Base-by-base conservation (phyloP, 2,329 filamentous ascomycete genomes). In the Aspergillus cejpii region DNA sequence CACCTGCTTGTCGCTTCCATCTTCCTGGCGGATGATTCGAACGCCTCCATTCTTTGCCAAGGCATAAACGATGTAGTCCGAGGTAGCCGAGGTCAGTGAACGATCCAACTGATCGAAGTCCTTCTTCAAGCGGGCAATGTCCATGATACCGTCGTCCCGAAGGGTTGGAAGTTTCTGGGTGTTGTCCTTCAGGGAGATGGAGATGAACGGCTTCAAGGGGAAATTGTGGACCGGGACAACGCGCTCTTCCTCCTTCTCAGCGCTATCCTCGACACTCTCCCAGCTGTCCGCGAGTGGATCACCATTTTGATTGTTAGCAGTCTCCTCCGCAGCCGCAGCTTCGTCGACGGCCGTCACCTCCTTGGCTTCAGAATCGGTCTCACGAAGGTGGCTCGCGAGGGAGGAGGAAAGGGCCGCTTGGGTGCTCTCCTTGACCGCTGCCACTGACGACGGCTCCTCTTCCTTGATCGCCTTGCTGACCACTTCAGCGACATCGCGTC, bases 41-140 rank as follows among this genome's bases (percentile, higher is more conserved):
- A 98, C 80, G 38, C 92, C 92, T 40, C 89, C 89, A 54, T 89
- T 87, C 73, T 94, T 96, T 34, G 87, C 87, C 74, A 95, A 87
- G 34, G 88, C 89, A 60, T 97, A 98, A 5, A 87, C 84, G 67
- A 98, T 97, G 70, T 92, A 95, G 48, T 84, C 85, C 61, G 87
- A 83, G 20, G 88, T 91, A 14, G 91, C 90, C 4, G 90, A 85
- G 39, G 91, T 91, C 24, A 98, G 77, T 51, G 90, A 94, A 53
- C 94, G 86, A 63, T 98, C 92, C 50, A 96, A 84, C 70, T 97
- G 92, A 61, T 98, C 92, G 59, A 97, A 97, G 4, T 95, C 89
- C 71, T 97, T 97, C 76, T 95, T 95, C 52, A 97, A 76, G 46
- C 89, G 81, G 41, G 92, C 91, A 62, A 98, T 92, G 57, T 95